These are phyloP conservation scores for Exophiala viscosa DNA, from an alignment of 2,329 filamentous ascomycete genomes.

Conservation along the genomic window DNA sequence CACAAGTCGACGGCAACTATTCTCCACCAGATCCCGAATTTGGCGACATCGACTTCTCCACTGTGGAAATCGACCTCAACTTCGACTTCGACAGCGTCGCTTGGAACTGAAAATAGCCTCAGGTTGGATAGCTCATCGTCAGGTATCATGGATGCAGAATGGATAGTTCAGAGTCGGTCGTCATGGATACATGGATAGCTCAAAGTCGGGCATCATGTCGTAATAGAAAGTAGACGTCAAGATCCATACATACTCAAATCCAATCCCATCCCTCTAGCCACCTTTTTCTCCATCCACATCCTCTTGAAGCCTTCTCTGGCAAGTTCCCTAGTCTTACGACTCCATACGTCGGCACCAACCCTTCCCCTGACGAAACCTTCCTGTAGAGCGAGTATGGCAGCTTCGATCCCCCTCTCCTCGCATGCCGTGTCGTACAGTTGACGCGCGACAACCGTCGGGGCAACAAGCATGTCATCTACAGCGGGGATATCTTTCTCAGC, in stretches of 20 bases:
- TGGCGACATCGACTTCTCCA: not conserved
- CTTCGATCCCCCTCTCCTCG: slow-evolving; percentile 80
- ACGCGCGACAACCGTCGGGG: slow-evolving; percentile 85
- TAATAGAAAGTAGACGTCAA: not conserved
- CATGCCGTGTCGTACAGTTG: slow-evolving; percentile 87
- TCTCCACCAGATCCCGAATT: not conserved
- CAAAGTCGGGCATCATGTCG: not conserved
- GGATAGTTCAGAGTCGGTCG: not conserved
- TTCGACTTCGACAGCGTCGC: not conserved
- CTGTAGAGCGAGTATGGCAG: slow-evolving; percentile 69
- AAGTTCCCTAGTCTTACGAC: slow-evolving; percentile 44
- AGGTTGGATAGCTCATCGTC: no score
- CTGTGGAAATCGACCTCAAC: not conserved
- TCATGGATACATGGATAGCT: not conserved
- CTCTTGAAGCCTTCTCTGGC: slow-evolving; percentile 48
- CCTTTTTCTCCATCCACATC: slow-evolving; percentile 44
- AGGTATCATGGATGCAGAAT: no score
- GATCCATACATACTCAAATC: slow-evolving; percentile 26
- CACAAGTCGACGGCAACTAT: not conserved
- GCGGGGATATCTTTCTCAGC: slow-evolving; percentile 57
- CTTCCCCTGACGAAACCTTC: slow-evolving; percentile 44
- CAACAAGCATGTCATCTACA: slow-evolving; percentile 89
- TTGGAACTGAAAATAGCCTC: no score
- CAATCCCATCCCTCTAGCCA: slow-evolving; percentile 45
- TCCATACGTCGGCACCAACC: slow-evolving; percentile 46